Percentiles rank a stretch among this genome's conserved stretches.
These are phyloP conservation scores for Nepenthes mirabilis DNA, from an alignment of 148 eudicot genomes.

Conservation along the genomic window DNA sequence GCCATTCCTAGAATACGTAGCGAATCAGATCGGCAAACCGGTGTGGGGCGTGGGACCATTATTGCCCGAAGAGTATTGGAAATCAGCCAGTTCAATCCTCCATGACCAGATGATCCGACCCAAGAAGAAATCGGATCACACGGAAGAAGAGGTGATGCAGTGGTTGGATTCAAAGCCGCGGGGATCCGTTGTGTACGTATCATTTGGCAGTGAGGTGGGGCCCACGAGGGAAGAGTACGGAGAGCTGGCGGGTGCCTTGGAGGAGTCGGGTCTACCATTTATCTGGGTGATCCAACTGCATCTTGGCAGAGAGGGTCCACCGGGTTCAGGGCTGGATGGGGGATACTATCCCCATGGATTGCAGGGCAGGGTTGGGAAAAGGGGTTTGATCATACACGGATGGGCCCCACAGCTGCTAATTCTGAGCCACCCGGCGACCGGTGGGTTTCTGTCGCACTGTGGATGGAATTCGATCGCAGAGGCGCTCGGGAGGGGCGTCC, in stretches of 20 bases:
- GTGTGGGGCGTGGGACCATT: conserved; percentile 61
- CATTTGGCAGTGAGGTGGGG: conserved; percentile 64
- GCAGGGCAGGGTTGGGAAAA: conserved; percentile 24
- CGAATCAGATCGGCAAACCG: conserved; percentile 21
- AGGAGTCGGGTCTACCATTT: conserved; percentile 24
- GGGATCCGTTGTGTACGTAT: conserved; percentile 41
- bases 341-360: conserved; percentile 41
- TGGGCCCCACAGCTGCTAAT: conserved; percentile 74
- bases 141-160: conserved; percentile 46
- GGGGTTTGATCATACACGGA: conserved; percentile 47
- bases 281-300: conserved; percentile 52
- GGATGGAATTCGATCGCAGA: conserved; percentile 71
- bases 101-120: conserved; percentile 40
- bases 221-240: conserved; percentile 39
- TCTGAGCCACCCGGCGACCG: conserved; percentile 53
- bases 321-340: background rate
- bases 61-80: conserved; percentile 46
- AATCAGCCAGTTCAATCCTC: conserved; percentile 28
- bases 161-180: conserved; percentile 51
- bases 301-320: conserved; percentile 17
- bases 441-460: conserved; percentile 58
- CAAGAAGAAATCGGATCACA: conserved; percentile 25
- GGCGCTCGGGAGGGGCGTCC: conserved; percentile 40
- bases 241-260: conserved; percentile 34
- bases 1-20: conserved; percentile 30